Evolutionary conservation across 192 early-diverging fungal species (phyloP), one percentile per base, ranked within the genome.

Genomic region (Chytriomyces hyalinus): DNA sequence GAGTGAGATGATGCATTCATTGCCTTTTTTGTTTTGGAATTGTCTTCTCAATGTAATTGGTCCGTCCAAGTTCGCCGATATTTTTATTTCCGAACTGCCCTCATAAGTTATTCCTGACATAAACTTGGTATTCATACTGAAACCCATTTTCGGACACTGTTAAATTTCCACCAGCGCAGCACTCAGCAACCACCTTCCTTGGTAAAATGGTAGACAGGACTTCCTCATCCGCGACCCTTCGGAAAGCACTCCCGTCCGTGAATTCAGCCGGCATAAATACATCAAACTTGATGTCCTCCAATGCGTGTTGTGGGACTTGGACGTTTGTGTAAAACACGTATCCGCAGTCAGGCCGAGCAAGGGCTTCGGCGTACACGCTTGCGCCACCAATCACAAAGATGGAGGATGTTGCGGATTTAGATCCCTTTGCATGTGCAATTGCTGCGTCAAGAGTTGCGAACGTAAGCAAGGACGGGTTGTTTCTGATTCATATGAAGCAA

Each of bases 311-410:
- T 8, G 80, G 76, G 36, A 81, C 69, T 44, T 90, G 79, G 15
- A 97, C 85, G 4, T 86, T 75, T 7, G 96, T 97, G 51, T 95
- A 73, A 20, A 94, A 83, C 49, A 97, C 85, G 61, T 88, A 85
- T 3, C 79, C 49, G 71, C 90, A 91, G 9, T 78, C 67, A 5
- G 86, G 73, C 47, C 88, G 88, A 7, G 78, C 80, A 26, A 97
- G 77, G 9, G 91, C 90, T 79, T 91, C 87, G 22, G 82, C 78
- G 79, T 97, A 97, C 36, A 96, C 80, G 45, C 89, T 80, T 17
- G 85, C 84, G 4, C 96, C 96, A 63, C 96, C 96, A 75, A 94
- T 93, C 51, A 95, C 77, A 81, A 93, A 96, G n/a, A 92, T 84
- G 17, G 22, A 15, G 63, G n/a, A 15, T 15, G 15, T 59, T 22